Evolutionary conservation across 306 rosid species (phyloP).

Genomic region (Castanea mollissima): DNA sequence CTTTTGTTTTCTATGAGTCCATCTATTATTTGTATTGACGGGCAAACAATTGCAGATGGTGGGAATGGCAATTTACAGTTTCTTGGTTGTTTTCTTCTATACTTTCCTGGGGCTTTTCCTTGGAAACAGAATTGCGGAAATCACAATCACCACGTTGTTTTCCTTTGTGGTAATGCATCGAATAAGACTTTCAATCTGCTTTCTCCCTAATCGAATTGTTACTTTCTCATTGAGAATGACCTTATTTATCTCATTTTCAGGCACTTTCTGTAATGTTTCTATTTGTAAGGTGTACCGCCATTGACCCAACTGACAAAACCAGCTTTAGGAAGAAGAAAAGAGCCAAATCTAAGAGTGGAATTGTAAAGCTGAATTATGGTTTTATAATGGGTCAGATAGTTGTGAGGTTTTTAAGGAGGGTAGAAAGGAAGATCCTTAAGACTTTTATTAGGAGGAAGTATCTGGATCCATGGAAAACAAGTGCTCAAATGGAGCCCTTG

Average conservation of each 20-base stretch:
- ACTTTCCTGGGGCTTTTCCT: slow-evolving; percentile 80
- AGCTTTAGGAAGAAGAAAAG: slow-evolving; percentile 49
- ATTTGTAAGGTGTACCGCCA: slow-evolving; percentile 79
- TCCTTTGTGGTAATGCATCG: slow-evolving; percentile 49
- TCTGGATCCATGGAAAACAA: slow-evolving; percentile 59
- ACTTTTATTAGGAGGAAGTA: slow-evolving; percentile 76
- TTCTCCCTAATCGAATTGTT: neutral
- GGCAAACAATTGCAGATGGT: slow-evolving; percentile 51
- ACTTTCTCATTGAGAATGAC: neutral
- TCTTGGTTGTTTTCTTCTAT: slow-evolving; percentile 67
- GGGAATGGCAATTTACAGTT: slow-evolving; percentile 64
- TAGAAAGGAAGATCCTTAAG: slow-evolving; percentile 81
- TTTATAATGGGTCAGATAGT: slow-evolving; percentile 66
- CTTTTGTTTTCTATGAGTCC: no score
- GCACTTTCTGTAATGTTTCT: slow-evolving; percentile 64
- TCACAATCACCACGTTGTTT: slow-evolving; percentile 49
- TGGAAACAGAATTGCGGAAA: slow-evolving; percentile 63
- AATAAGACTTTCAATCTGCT: neutral
- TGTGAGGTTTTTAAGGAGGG: slow-evolving; percentile 64
- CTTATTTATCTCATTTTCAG: slow-evolving; percentile 28
- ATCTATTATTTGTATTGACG: no score
- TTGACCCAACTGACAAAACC: slow-evolving; percentile 82
- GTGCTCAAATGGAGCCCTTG: slow-evolving; percentile 63
- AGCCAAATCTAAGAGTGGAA: slow-evolving; percentile 21
- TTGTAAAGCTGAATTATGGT: slow-evolving; percentile 51